Base-by-base conservation (phyloP, 306 rosid species). In the Cicer bijugum region DNA sequence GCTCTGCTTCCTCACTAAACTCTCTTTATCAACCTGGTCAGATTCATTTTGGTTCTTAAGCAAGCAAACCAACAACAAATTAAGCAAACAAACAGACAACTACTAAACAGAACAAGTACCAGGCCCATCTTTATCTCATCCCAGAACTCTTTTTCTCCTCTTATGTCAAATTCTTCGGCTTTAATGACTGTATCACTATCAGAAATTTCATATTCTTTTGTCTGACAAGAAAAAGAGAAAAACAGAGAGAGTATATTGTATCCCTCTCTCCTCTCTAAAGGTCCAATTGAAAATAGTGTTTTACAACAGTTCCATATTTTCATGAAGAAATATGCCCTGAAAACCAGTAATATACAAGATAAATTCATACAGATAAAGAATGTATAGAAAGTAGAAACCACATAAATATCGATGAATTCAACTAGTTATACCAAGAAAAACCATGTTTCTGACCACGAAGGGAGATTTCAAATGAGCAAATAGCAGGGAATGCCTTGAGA, bases 211-310 rank as follows among this genome's bases (percentile, higher is more conserved):
- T 35, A 53, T 79, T 87, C 89, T 82, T 88, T 85, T 51, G 44
- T 42, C 48, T 55, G 74, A 75, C 84, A 76, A 57, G 88, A 84
- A 87, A 83, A 83, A 71, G 97, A 85, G 48, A 90, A 85, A 86
- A 73, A 87, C 87, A 92, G 39, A 76, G 97, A 92, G 62, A 92
- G 89, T 37, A 87, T 77, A 81, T 85, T 81, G 82, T 83, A 92
- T 66, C 91, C 98, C 81, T 90, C 96, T 84, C 95, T 86, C 86
- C 96, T 90, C 87, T 90, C 96, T 69, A 85, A 72, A 61, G 89
- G 76, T 74, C 98, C 98, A 69, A 65, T 78, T 42, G 91, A 83
- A 90, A 90, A 89, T 68, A 92, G 81, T 75, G 84, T 84, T 80
- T 62, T 68, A 86, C 97, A 92, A 86, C 97, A 90, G 42, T 78